Percentiles rank a stretch among this genome's conserved stretches.
These are phyloP conservation scores for Sideroxylon spinosum DNA, from an alignment of 179 eudicot species.

Conservation along the genomic window DNA sequence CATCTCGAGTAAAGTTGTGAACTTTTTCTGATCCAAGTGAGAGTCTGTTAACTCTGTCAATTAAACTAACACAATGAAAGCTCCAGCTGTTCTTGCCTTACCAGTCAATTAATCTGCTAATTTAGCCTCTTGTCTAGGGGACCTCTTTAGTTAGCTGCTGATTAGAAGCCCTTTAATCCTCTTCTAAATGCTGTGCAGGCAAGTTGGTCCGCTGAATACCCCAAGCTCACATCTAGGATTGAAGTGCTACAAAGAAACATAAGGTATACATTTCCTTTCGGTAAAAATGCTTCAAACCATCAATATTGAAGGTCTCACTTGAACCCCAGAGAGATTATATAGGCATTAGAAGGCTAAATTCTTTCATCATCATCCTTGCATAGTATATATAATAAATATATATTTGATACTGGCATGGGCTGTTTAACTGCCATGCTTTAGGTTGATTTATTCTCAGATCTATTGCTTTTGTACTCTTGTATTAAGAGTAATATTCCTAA, in stretches of 20 bases:
- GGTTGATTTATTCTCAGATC: neutral
- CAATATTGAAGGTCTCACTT: no score
- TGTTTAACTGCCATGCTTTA: neutral
- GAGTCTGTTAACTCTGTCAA: neutral
- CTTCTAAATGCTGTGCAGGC: constrained; percentile 31
- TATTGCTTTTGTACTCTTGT: no score
- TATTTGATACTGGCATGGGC: neutral
- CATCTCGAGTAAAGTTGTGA: no score
- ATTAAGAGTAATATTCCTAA: no score
- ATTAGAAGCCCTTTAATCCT: no score
- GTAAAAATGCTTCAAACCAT: no score
- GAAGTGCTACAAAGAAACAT: constrained; percentile 77
- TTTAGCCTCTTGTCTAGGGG: neutral
- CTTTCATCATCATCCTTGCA: neutral
- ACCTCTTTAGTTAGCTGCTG: neutral
- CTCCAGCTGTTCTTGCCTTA: neutral
- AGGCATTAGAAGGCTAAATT: no score
- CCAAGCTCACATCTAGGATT: constrained; percentile 55
- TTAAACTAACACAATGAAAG: neutral
- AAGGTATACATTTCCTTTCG: constrained; percentile 40
- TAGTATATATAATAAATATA: neutral
- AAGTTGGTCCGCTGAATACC: constrained; percentile 60
- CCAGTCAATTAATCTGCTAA: no score
- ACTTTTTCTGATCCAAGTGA: no score
- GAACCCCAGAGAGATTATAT: no score